Evolutionary conservation across 805 yeast genomes (phyloP).

Genomic region (Candida caryicola): DNA sequence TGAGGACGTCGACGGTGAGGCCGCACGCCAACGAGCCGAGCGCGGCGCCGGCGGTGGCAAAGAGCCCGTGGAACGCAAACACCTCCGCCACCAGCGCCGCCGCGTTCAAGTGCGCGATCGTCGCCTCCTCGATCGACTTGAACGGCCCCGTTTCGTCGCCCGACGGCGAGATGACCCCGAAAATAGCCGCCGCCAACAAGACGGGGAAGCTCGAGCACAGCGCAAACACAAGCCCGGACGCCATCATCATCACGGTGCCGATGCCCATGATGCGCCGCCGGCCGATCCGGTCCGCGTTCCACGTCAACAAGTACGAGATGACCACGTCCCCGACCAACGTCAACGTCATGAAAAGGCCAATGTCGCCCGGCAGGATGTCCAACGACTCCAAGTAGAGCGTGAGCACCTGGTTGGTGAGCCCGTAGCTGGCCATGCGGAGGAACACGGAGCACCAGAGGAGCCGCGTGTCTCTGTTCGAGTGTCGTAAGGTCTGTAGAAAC

Average conservation of each 20-base stretch:
- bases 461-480: conserved; percentile 51
- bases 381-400: conserved; percentile 61
- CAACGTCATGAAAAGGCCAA: conserved; percentile 79
- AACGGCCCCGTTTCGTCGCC: conserved; percentile 93
- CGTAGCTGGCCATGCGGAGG: conserved; percentile 69
- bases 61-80: conserved; percentile 69
- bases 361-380: conserved; percentile 51
- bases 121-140: conserved; percentile 79
- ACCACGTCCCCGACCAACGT: conserved; percentile 78
- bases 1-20: conserved; percentile 46
- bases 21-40: conserved; percentile 70
- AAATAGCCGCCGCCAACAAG: conserved; percentile 65
- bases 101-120: conserved; percentile 75
- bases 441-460: conserved; percentile 68
- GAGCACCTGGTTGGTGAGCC: conserved; percentile 74
- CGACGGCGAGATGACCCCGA: conserved; percentile 85
- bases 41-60: conserved; percentile 72
- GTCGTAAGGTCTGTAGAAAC: conserved; percentile 30
- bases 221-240: conserved; percentile 67
- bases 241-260: conserved; percentile 67
- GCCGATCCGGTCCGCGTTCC: conserved; percentile 74
- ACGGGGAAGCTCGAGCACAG: conserved; percentile 49
- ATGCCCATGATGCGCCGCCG: conserved; percentile 58
- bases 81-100: conserved; percentile 63
- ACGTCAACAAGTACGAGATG: conserved; percentile 67